Base-by-base conservation (phyloP, 1,284 basidiomycete species). In the Pseudomicrostroma phylloplanum region DNA sequence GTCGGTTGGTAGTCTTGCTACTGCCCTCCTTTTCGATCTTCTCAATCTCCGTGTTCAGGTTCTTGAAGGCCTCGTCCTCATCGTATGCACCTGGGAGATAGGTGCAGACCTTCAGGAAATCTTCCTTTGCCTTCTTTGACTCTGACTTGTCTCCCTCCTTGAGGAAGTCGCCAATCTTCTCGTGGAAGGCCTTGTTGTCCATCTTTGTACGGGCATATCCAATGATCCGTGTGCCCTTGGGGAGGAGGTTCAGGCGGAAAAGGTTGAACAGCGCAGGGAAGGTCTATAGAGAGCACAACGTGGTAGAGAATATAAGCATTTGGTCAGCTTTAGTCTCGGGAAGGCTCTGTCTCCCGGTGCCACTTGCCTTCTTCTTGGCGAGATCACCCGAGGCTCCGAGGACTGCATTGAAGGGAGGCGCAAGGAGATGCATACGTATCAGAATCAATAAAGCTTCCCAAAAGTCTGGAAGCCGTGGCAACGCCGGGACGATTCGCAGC, bases 311-410 rank as follows among this genome's bases (percentile, higher is more conserved):
- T n/a, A 55, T 3, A 2, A 23, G 53, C 26, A 7, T 6, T 7
- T 19, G 43, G 23, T 36, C 30, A 13, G 30, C 30, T 36, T 53
- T 4, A 21, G 6, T 13, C 11, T 6, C 30, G 30, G 30, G 9
- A 19, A 7, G 2, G 17, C 25, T 7, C 15, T 30, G 17, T 19
- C 8, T 19, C 23, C 56, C 2, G 26, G 6, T 23, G 11, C 19
- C 26, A 57, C 74, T 48, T 56, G 89, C 92, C 86, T 98, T 98
- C 84, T 98, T 98, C 88, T 96, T 96, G 65, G 94, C 96, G 57
- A 98, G 85, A 84, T 98, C 94, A 58, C 94, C 94, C 63, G 91
- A 96, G 23, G 94, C 94, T 65, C 96, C 96, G 65, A 96, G 86
- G 61, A 98, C 94, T 92, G 74, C 40, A 40, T 4, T 9, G 9